A percentile compares a stretch with the other conserved stretches of the same genome.
Evolutionary conservation across 2,329 filamentous ascomycete genomes (phyloP).

Genomic region (Trichoderma atrobrunneum): DNA sequence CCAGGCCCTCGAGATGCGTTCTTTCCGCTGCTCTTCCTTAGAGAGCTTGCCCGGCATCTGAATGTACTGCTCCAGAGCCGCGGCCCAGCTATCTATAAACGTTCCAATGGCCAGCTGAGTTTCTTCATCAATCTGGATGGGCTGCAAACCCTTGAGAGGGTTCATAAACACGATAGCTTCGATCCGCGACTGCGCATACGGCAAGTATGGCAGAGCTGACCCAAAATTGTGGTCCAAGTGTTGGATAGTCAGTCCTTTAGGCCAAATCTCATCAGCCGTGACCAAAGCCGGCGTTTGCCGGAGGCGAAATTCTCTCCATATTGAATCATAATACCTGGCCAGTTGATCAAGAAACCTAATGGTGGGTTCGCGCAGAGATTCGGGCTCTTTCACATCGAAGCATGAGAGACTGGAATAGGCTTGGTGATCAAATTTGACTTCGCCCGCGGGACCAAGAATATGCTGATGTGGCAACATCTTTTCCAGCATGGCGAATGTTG

Average conservation of each 20-base stretch:
- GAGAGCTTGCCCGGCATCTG: neutral
- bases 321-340: neutral
- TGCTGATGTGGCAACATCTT: neutral
- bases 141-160: neutral
- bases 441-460: neutral
- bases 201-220: neutral
- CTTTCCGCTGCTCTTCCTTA: neutral
- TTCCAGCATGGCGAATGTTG: slow-evolving; percentile 4
- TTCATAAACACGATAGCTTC: neutral
- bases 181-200: neutral
- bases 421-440: neutral
- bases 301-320: neutral
- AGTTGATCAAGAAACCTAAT: slow-evolving; percentile 6
- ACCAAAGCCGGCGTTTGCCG: neutral
- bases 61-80: slow-evolving; percentile 8
- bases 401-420: neutral
- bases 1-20: slow-evolving; percentile 7
- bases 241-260: slow-evolving; percentile 9
- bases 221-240: neutral
- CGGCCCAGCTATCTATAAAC: slow-evolving; percentile 4
- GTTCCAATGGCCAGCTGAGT: neutral
- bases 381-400: neutral
- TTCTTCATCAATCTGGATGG: neutral
- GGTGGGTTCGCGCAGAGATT: neutral
- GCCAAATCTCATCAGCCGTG: slow-evolving; percentile 1